Conservation (phyloP, 1,284 basidiomycete genomes). For the Mycosarcoma mackinlayi region DNA sequence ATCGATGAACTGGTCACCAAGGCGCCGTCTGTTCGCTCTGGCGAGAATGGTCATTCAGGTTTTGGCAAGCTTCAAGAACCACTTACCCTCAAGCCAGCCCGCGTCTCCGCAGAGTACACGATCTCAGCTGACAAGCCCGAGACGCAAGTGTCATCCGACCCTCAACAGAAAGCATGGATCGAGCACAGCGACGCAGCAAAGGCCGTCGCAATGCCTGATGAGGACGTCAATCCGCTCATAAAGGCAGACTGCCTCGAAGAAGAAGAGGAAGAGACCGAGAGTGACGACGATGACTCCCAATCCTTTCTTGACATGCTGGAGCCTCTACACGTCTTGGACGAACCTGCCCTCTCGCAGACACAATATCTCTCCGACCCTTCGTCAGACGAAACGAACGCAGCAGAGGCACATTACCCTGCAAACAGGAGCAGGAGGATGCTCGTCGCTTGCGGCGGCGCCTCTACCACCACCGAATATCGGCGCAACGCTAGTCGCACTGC, state of each 20-base stretch:
- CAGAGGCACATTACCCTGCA: not conserved
- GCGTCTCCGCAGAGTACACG: not conserved
- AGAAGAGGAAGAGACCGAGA: not conserved
- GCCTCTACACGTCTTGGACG: constrained; percentile 7
- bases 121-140: not conserved
- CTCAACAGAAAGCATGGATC: not conserved
- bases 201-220: not conserved
- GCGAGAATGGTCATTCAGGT: too few relatives aligned
- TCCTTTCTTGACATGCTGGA: constrained; percentile 33
- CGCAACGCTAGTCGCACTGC: not conserved
- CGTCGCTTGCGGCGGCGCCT: constrained; percentile 14
- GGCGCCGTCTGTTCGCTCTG: not conserved
- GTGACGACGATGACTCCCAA: constrained; percentile 32
- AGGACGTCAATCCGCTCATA: not conserved
- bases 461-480: not conserved
- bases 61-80: constrained; percentile 24
- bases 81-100: not conserved
- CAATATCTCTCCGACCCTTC: constrained; percentile 11
- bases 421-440: constrained; percentile 12
- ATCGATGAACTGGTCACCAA: constrained; percentile 9
- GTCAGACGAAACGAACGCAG: constrained; percentile 7
- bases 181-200: not conserved
- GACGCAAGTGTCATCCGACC: not conserved
- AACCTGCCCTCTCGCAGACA: not conserved
- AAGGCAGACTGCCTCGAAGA: constrained; percentile 14